Conservation (phyloP, 148 eudicot species). For the Nepenthes gracilis region DNA sequence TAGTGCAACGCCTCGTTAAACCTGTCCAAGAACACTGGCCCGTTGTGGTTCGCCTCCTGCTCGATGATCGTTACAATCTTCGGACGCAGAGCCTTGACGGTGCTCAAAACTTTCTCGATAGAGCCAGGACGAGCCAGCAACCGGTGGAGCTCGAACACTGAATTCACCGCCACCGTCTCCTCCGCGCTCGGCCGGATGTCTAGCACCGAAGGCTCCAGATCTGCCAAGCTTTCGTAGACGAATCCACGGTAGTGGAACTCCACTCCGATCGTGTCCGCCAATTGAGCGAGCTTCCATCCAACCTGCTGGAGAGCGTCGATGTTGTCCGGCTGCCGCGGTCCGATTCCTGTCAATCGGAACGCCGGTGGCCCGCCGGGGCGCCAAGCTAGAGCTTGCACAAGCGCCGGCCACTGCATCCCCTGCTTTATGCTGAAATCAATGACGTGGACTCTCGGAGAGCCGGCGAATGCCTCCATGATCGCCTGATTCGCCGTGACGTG, state of each 20-base stretch:
- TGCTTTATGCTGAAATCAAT: conserved; percentile 84
- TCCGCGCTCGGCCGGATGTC: conserved; percentile 16
- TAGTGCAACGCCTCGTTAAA: conserved; percentile 76
- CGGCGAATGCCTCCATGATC: conserved; percentile 67
- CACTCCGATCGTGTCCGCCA: conserved; percentile 56
- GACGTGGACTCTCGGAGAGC: conserved; percentile 53
- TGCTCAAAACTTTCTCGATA: conserved; percentile 19
- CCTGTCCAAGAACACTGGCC: conserved; percentile 48
- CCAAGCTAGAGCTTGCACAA: conserved; percentile 72
- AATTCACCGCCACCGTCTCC: conserved; percentile 70
- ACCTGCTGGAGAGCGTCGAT: conserved; percentile 62
- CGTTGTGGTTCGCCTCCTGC: conserved; percentile 80
- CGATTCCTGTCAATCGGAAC: conserved; percentile 70
- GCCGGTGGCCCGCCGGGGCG: conserved; percentile 75
- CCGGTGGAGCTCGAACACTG: conserved; percentile 73
- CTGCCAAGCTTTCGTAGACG: conserved; percentile 42
- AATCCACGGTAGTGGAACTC: conserved; percentile 68
- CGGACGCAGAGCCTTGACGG: conserved; percentile 32
- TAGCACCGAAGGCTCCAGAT: conserved; percentile 40
- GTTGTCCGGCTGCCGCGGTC: conserved; percentile 75
- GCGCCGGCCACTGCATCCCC: conserved; percentile 96
- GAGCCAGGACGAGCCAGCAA: conserved; percentile 46
- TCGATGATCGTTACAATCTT: conserved; percentile 71
- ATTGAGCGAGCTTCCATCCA: conserved; percentile 72
- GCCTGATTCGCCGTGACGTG: conserved; percentile 95